Percentiles rank a stretch among this genome's conserved stretches.
These are phyloP conservation scores for Hyparrhenia diplandra DNA, from an alignment of 176 grass and related monocot genomes.

Conservation along the genomic window DNA sequence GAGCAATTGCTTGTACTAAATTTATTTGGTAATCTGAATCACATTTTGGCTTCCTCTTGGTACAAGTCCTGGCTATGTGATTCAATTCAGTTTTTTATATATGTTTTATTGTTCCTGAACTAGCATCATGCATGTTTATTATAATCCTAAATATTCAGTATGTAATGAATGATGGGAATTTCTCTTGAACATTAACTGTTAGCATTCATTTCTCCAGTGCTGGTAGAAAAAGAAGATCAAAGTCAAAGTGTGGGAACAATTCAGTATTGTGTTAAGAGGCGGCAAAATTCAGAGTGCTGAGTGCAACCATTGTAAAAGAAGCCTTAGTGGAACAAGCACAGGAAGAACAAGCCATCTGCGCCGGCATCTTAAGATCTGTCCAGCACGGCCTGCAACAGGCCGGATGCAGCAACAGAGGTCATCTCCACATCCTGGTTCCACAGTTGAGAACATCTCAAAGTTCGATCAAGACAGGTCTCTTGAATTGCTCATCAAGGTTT, in stretches of 20 bases:
- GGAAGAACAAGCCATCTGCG: conserved; percentile 12
- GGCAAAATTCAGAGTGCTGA: neutral
- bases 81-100: no score
- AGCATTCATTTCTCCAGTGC: neutral
- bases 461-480: neutral
- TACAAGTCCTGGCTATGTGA: no score
- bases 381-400: neutral
- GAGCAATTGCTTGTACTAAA: no score
- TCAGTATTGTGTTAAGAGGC: neutral
- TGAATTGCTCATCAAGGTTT: neutral
- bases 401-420: neutral
- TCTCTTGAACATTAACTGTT: neutral
- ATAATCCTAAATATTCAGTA: no score
- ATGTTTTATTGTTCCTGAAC: no score
- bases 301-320: conserved; percentile 2
- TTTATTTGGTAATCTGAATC: no score
- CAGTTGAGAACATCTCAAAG: neutral
- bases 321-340: neutral
- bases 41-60: no score
- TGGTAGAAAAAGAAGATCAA: neutral
- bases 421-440: neutral
- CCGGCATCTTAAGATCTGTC: conserved; percentile 3
- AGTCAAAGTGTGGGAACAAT: conserved; percentile 19
- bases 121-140: no score
- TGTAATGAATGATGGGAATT: neutral